Base-by-base conservation (phyloP, 139 green algal species). In the Bryopsis sp. region DNA sequence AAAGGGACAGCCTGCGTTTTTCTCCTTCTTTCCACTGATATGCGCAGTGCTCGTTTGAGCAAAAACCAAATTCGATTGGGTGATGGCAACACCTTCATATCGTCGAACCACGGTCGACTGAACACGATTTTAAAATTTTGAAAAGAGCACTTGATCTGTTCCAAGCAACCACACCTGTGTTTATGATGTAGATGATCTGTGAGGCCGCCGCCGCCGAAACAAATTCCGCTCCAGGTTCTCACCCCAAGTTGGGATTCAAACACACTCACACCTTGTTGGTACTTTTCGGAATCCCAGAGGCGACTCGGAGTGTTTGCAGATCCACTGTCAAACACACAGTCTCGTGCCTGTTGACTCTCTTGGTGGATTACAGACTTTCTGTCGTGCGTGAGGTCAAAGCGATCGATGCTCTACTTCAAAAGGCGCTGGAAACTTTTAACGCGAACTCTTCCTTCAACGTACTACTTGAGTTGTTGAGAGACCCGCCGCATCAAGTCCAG, bases 221-320 rank as follows among this genome's bases (percentile, higher is more conserved):
- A n/a, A n/a, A n/a, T n/a, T n/a, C n/a, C n/a, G n/a, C n/a, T n/a
- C n/a, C n/a, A n/a, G 37, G 3, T 33, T n/a, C 35, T 33, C 70
- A 70, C 22, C 64, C 47, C 24, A 63, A 35, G 39, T 68, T 83
- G 11, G 76, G 74, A 2, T 92, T 84, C 78, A 97, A 96, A 79
- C 98, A 97, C 75, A 81, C 82, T 2, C n/a, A n/a, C n/a, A 81
- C 32, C 71, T 76, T 46, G 62, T 83, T 33, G 70, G 88, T 8
- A 66, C 58, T 77, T 33, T 61, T 54, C 58, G 37, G 1, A 1
- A 2, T 31, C 15, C 47, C 35, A 32, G 29, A 15, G 6, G 58
- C 81, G 46, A 72, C 74, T 8, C 31, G 24, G 34, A 43, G 50
- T 1, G 50, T 84, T 2, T 2, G 58, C 34, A 78, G 82, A 58